Percentiles rank a stretch among this genome's conserved stretches.
Conservation (phyloP, 352 stramenopile genomes). For the Phytophthora melonis region DNA sequence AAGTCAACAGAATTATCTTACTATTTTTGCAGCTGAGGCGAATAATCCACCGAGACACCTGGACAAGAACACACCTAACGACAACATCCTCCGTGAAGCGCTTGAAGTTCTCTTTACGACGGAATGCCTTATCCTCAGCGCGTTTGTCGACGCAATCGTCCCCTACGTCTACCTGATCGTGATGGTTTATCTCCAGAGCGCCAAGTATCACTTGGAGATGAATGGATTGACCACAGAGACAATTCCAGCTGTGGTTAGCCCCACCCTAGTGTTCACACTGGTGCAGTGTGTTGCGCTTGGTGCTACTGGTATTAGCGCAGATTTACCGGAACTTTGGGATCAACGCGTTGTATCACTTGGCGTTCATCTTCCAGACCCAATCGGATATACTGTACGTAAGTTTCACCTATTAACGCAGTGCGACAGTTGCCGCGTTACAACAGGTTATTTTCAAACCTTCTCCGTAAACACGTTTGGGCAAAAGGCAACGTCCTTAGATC, state of each 20-base stretch:
- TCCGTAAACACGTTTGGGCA: no score
- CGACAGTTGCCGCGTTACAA: no score
- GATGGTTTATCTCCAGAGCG: background rate
- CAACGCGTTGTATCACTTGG: conserved; percentile 41
- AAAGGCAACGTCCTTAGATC: no score
- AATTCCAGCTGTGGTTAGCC: background rate
- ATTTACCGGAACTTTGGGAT: conserved; percentile 31
- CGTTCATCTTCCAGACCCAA: conserved; percentile 52
- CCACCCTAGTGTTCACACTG: background rate
- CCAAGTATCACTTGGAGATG: conserved; percentile 39
- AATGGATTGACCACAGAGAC: background rate
- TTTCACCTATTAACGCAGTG: no score
- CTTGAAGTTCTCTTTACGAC: conserved; percentile 26
- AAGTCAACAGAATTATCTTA: no score
- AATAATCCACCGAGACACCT: background rate
- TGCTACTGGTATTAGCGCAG: background rate
- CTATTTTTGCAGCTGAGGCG: background rate
- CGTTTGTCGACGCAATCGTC: background rate
- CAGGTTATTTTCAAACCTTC: no score
- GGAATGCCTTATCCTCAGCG: conserved; percentile 35
- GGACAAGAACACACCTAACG: no score
- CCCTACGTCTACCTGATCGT: background rate
- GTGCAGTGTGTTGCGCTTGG: conserved; percentile 22
- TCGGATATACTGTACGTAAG: conserved; percentile 15
- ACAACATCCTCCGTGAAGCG: background rate